A percentile compares a stretch with the other conserved stretches of the same genome.
phyloP scores from a whole-genome alignment of 176 grass and related monocot genomes.

The Avena insularis region DNA sequence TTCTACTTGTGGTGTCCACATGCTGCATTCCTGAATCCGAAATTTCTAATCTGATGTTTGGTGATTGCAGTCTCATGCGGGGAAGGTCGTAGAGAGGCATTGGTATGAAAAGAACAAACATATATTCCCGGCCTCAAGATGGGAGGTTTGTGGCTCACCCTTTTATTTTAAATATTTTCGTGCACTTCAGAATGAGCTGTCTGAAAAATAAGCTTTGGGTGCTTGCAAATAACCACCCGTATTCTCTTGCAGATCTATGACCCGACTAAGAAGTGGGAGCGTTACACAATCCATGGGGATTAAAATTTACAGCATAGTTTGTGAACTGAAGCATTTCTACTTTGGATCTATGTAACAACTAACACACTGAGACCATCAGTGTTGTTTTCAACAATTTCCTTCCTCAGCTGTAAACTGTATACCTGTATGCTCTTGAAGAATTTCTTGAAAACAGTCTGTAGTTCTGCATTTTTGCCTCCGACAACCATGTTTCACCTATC shows the following conservation, averaged over 20 bases:
- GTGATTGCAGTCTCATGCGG: slow-evolving; percentile 83
- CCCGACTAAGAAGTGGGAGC: slow-evolving; percentile 97
- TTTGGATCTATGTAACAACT: background rate
- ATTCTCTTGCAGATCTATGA: slow-evolving; percentile 88
- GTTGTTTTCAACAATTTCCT: background rate
- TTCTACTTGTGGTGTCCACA: slow-evolving; percentile 14
- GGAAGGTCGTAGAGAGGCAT: slow-evolving; percentile 96
- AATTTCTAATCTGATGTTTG: slow-evolving; percentile 13
- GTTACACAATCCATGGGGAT: slow-evolving; percentile 97
- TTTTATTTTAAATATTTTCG: background rate
- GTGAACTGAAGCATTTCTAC: background rate
- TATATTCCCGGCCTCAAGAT: slow-evolving; percentile 99
- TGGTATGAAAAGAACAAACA: slow-evolving; percentile 99
- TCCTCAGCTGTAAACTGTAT: background rate
- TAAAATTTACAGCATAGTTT: slow-evolving; percentile 27
- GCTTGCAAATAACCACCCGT: background rate
- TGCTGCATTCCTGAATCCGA: slow-evolving; percentile 15
- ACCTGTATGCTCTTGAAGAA: background rate
- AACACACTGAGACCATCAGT: background rate
- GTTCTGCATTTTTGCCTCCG: background rate
- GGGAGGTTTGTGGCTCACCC: slow-evolving; percentile 69
- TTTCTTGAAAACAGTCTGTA: background rate
- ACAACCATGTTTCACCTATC: background rate
- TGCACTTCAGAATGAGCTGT: background rate
- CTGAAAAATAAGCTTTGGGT: slow-evolving; percentile 2